A percentile compares a stretch with the other conserved stretches of the same genome.
Evolutionary conservation across 768 basidiomycete species (phyloP).

Genomic region (Gloeopeniophorella convolvens): DNA sequence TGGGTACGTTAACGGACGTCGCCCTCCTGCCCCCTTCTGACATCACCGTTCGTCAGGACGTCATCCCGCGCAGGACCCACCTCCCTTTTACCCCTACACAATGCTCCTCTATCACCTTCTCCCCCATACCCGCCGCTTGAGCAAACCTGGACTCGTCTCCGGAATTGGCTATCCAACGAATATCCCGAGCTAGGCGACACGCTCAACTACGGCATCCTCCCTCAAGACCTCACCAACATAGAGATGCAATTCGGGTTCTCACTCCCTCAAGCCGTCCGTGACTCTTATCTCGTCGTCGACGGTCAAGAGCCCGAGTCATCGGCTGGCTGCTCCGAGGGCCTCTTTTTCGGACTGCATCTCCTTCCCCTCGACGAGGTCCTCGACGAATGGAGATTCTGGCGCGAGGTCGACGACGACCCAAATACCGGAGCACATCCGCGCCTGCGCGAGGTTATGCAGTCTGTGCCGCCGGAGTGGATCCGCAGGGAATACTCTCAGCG

Average conservation of each 20-base stretch:
- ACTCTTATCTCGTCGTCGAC: conserved; percentile 82
- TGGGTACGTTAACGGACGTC: conserved; percentile 33
- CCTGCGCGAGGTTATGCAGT: conserved; percentile 73
- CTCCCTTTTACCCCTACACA: conserved; percentile 64
- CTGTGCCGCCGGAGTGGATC: conserved; percentile 87
- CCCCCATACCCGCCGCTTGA: conserved; percentile 69
- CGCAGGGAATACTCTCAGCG: conserved; percentile 84
- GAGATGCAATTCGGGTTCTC: conserved; percentile 81
- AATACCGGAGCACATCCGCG: conserved; percentile 71
- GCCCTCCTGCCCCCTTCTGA: conserved; percentile 7
- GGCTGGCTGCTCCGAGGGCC: conserved; percentile 81
- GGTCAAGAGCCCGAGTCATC: conserved; percentile 92
- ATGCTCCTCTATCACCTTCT: conserved; percentile 37
- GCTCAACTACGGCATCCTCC: conserved; percentile 84
- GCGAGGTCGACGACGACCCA: conserved; percentile 87
- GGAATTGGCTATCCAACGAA: conserved; percentile 72
- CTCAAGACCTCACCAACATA: conserved; percentile 70
- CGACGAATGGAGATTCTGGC: conserved; percentile 96
- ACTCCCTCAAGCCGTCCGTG: conserved; percentile 82
- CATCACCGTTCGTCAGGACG: conserved; percentile 25
- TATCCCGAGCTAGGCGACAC: conserved; percentile 96
- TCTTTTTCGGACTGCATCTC: conserved; percentile 94
- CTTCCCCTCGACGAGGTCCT: conserved; percentile 89
- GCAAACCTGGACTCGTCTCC: conserved; percentile 79
- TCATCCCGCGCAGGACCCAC: conserved; percentile 41